Conservation (phyloP, 2,329 filamentous ascomycete species). For the Colletotrichum tabaci region DNA sequence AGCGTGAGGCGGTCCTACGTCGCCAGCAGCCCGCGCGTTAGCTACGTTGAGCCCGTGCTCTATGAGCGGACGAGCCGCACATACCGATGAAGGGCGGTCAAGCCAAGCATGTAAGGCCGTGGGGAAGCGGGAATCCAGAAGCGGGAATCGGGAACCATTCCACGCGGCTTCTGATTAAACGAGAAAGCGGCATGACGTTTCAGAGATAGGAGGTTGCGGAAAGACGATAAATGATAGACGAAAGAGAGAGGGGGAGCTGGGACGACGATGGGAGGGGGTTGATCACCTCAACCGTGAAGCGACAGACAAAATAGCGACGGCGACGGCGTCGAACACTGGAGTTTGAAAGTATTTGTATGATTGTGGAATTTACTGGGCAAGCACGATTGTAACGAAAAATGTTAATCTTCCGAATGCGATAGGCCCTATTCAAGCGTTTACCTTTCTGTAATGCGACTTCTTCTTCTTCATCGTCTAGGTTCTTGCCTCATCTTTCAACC, state of each 20-base stretch:
- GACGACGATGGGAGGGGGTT: slow-evolving; percentile 17
- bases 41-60: slow-evolving; percentile 54
- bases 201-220: background rate
- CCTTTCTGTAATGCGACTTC: background rate
- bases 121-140: slow-evolving; percentile 16
- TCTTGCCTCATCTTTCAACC: background rate
- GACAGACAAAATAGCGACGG: slow-evolving; percentile 8
- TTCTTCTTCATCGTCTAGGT: background rate
- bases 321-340: slow-evolving; percentile 1
- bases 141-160: slow-evolving; percentile 4
- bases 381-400: slow-evolving; percentile 28
- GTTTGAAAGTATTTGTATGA: background rate
- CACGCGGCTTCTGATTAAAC: slow-evolving; percentile 1
- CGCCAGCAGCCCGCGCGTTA: slow-evolving; percentile 58
- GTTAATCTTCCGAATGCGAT: background rate
- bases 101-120: background rate
- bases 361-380: slow-evolving; percentile 11
- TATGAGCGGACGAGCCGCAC: slow-evolving; percentile 58
- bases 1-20: slow-evolving; percentile 56
- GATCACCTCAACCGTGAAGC: slow-evolving; percentile 1
- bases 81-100: slow-evolving; percentile 46
- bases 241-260: background rate
- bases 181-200: slow-evolving; percentile 24
- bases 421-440: background rate
- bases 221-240: background rate